These are phyloP conservation scores for Tagetes erecta DNA, from an alignment of 129 eudicot genomes.

Conservation along the genomic window DNA sequence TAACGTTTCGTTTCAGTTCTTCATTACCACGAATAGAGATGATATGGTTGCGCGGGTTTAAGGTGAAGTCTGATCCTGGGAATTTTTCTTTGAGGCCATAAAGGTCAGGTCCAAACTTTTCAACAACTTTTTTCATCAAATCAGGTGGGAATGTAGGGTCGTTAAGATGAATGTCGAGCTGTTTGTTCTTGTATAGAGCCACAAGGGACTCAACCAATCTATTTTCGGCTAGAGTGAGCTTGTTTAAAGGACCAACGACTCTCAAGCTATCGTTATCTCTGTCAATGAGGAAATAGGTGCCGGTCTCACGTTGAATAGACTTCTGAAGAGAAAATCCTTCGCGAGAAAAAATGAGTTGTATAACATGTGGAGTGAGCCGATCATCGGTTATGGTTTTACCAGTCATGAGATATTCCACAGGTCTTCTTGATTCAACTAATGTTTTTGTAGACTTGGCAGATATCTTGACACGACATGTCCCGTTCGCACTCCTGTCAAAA, in stretches of 20 bases:
- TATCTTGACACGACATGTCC: constrained; percentile 71
- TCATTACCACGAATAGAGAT: constrained; percentile 62
- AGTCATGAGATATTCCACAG: constrained; percentile 74
- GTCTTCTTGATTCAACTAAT: constrained; percentile 81
- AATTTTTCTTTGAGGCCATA: constrained; percentile 60
- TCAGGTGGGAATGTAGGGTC: constrained; percentile 65
- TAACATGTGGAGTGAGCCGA: constrained; percentile 59
- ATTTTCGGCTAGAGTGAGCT: constrained; percentile 48
- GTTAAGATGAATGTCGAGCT: constrained; percentile 71
- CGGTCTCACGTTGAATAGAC: constrained; percentile 67
- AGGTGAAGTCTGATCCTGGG: constrained; percentile 61
- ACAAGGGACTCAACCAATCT: constrained; percentile 58
- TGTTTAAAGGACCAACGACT: constrained; percentile 62
- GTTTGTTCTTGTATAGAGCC: constrained; percentile 64
- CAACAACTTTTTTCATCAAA: constrained; percentile 81
- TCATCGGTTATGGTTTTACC: constrained; percentile 66
- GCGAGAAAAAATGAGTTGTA: constrained; percentile 52
- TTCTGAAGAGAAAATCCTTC: constrained; percentile 64
- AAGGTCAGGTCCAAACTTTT: constrained; percentile 72
- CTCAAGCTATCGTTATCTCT: constrained; percentile 46
- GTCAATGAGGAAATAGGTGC: constrained; percentile 60
- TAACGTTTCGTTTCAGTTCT: constrained; percentile 66
- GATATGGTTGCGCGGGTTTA: constrained; percentile 66
- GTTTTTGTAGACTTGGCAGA: constrained; percentile 78
- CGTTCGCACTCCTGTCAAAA: constrained; percentile 59